These are phyloP conservation scores for Beauveria australis DNA, from an alignment of 2,329 filamentous ascomycete genomes.

Conservation along the genomic window DNA sequence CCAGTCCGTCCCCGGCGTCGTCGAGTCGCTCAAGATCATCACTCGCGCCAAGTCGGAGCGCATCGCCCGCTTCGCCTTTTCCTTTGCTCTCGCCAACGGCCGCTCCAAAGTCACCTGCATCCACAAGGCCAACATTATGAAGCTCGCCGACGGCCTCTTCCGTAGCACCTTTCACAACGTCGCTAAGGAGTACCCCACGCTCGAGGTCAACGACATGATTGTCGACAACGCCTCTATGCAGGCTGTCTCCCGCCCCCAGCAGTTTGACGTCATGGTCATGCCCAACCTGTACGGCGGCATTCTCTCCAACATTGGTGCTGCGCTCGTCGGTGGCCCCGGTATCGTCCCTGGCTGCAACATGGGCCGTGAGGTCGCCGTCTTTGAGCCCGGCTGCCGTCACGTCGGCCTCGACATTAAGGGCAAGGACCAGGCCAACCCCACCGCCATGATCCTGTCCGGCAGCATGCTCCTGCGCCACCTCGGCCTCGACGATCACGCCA, in stretches of 20 bases:
- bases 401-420: conserved; percentile 99
- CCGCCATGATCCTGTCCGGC: conserved; percentile 86
- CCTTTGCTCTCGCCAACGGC: conserved; percentile 97
- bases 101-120: conserved; percentile 99
- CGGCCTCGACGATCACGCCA: conserved; percentile 94
- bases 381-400: conserved; percentile 98
- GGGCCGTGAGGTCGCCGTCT: conserved; percentile 95
- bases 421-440: conserved; percentile 98
- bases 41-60: conserved; percentile 98
- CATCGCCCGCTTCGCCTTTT: conserved; percentile 97
- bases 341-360: conserved; percentile 99
- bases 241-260: conserved; percentile 89
- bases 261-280: conserved; percentile 99
- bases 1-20: conserved; percentile 91
- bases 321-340: conserved; percentile 91
- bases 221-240: conserved; percentile 99
- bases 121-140: conserved; percentile 99
- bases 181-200: conserved; percentile 88
- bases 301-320: conserved; percentile 96
- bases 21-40: conserved; percentile 99
- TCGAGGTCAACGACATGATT: conserved; percentile 99
- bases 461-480: conserved; percentile 97
- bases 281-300: conserved; percentile 99
- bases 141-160: conserved; percentile 97
- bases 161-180: conserved; percentile 92